Evolutionary conservation across 768 basidiomycete species (phyloP), one percentile per base, ranked within the genome.

Genomic region (Psilocybe azurescens): DNA sequence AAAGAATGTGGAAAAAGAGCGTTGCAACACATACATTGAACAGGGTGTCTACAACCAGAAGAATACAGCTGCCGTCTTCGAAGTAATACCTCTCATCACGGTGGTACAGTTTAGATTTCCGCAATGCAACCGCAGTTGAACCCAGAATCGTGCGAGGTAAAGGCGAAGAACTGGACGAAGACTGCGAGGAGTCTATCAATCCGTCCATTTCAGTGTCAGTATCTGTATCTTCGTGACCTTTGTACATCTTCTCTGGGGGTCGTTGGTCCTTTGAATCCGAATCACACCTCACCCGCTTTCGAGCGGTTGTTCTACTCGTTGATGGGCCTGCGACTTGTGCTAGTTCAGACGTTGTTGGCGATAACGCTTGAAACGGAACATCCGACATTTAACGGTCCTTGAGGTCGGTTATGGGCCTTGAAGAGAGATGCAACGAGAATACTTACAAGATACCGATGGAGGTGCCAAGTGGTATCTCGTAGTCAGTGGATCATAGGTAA

Each of bases 51-150:
- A 83, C 81, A 11, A 91, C 84, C 33, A 84, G 77, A 49, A 92
- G 70, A 16, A 90, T 78, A 65, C 87, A 89, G 67, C 88, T 89
- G 48, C 89, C 90, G 65, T 90, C 88, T 38, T 82, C 77, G 61
- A 89, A 79, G 70, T 91, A 92, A 67, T 83, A 91, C 5, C 69
- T 71, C n/a, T 78, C 71, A 66, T 91, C 89, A 56, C 81, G 75
- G 30, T 63, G 61, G 44, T 16, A 60, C 6, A 32, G 38, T 53
- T n/a, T 36, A 5, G 14, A 28, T 20, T 29, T 58, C 48, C 14
- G 44, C 38, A 28, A 48, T 3, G 28, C n/a, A 39, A 3, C 5
- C 29, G 4, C 29, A 5, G 8, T 36, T 36, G 33, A 36, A 7
- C 33, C 33, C 3, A 36, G 11, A 36, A 3, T 36, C 33, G 33